Percentiles rank a stretch among this genome's conserved stretches.
phyloP scores from a whole-genome alignment of 2,329 filamentous ascomycete genomes.

The Ophiostoma himal-ulmi region DNA sequence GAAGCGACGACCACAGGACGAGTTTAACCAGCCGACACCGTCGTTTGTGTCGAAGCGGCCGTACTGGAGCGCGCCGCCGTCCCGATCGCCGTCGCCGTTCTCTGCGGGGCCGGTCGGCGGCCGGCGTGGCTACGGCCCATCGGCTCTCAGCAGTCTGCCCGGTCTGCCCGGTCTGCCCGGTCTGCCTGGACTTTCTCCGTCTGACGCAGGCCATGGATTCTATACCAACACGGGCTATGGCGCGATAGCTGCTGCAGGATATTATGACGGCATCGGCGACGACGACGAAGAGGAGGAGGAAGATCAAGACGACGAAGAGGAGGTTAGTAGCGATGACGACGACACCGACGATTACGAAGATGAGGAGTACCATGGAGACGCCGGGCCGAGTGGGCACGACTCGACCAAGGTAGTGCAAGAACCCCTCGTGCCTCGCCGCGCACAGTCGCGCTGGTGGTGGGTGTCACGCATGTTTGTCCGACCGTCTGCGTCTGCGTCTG shows the following conservation, averaged over 20 bases:
- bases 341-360: constrained; percentile 15
- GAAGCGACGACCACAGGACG: constrained; percentile 6
- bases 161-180: background rate
- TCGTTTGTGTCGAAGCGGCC: constrained; percentile 14
- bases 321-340: constrained; percentile 2
- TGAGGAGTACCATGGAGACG: constrained; percentile 8
- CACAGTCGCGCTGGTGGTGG: constrained; percentile 15
- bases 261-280: constrained; percentile 17
- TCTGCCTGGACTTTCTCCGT: background rate
- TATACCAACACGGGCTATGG: constrained; percentile 22
- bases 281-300: constrained; percentile 20
- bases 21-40: constrained; percentile 8
- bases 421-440: constrained; percentile 4
- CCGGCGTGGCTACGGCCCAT: background rate
- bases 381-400: background rate
- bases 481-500: background rate
- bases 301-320: constrained; percentile 15
- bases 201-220: constrained; percentile 16
- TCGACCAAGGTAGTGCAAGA: background rate
- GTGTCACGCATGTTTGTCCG: constrained; percentile 4
- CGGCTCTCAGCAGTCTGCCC: background rate
- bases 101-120: background rate
- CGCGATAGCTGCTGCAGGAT: constrained; percentile 20
- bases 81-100: constrained; percentile 21
- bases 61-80: constrained; percentile 19